Base-by-base conservation (phyloP, 257 asterid genomes). In the Rauvolfia tetraphylla region DNA sequence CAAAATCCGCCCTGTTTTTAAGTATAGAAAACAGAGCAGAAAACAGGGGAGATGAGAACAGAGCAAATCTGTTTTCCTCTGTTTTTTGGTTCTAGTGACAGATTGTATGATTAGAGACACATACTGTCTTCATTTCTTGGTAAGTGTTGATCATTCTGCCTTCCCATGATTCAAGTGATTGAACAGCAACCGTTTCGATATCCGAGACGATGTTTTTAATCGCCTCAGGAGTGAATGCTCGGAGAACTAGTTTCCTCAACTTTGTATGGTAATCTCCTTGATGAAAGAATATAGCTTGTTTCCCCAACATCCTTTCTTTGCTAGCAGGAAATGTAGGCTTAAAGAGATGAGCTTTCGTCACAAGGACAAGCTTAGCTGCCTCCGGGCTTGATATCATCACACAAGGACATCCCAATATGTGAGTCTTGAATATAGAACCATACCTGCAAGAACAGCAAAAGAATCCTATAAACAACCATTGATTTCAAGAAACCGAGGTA, bases 241-340 rank as follows among this genome's bases (percentile, higher is more conserved):
- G 36, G 22, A 83, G 87, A 31, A 85, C 85, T 23, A 85, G 71
- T 71, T 51, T 85, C 71, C 86, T 85, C 72, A 85, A 44, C 69
- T 85, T 83, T 9, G 81, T 0, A 66, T 85, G 89, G 54, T 85
- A 85, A 13, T 83, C 83, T 17, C 86, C 87, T 36, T 85, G 83
- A 7, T 85, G 89, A 65, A 85, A 85, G 81, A 85, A 85, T 31
- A 85, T 83, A 3, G 87, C 89, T 76, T 85, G 87, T 77, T 80
- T 83, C 0, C 89, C 89, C 36, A 85, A 44, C 87, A 85, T 85
- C 31, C 85, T 83, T 42, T 83, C 86, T 80, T 85, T 85, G 75
- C 87, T 83, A 33, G 85, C 83, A 1, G 89, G 87, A 57, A 83
- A 83, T 75, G 89, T 85, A 57, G 89, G 89, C 82, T 85, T 85